Evolutionary conservation across 1,139 yeast species (phyloP).

Genomic region (Yamadazyma atmosphaerica): DNA sequence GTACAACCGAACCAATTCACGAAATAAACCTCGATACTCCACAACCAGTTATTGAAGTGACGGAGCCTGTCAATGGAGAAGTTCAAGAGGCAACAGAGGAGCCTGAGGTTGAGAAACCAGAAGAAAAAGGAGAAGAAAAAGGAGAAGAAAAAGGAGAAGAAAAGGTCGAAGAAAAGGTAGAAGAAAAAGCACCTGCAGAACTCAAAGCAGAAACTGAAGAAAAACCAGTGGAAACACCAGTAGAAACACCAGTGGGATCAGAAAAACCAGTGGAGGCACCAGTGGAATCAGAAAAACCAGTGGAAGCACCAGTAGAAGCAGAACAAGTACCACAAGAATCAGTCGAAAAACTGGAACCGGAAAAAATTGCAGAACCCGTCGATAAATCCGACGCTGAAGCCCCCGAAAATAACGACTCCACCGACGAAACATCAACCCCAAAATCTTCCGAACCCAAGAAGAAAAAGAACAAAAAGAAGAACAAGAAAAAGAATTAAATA

Average conservation of each 20-base stretch:
- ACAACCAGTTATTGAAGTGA: constrained; percentile 11
- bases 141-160: constrained; percentile 5
- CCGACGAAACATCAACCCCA: too few relatives aligned
- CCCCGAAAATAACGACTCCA: too few relatives aligned
- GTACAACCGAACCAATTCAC: constrained; percentile 6
- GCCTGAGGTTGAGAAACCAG: constrained; percentile 6
- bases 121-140: constrained; percentile 7
- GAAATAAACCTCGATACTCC: constrained; percentile 8
- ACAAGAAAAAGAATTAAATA: constrained; percentile 13
- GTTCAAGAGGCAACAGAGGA: constrained; percentile 7
- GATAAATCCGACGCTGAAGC: too few relatives aligned
- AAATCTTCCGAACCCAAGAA: too few relatives aligned
- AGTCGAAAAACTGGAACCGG: too few relatives aligned
- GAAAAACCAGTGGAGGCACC: background rate
- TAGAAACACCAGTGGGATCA: background rate
- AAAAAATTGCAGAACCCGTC: too few relatives aligned
- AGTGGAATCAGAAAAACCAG: background rate
- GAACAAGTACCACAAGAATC: constrained; percentile 7
- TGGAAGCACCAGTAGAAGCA: too few relatives aligned
- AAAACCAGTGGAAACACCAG: constrained; percentile 8
- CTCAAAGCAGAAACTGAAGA: too few relatives aligned
- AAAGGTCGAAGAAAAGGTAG: constrained; percentile 4
- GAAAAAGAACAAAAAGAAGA: constrained; percentile 11
- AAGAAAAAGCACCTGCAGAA: constrained; percentile 6
- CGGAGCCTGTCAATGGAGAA: constrained; percentile 15